A percentile compares a stretch with the other conserved stretches of the same genome.
Conservation (phyloP, 1,284 basidiomycete species). For the Boletus sp. region DNA sequence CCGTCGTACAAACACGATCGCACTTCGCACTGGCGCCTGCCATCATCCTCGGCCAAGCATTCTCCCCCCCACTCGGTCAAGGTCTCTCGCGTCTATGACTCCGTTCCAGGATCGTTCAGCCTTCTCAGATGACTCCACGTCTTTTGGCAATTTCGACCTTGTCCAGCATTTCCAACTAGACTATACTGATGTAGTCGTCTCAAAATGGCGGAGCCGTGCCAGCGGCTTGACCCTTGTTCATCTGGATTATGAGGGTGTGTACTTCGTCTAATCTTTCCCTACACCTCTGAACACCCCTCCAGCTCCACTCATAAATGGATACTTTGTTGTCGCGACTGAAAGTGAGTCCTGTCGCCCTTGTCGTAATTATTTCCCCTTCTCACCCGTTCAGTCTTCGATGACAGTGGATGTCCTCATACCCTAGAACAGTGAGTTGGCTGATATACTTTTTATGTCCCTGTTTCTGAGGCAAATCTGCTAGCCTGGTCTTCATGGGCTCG, state of each 20-base stretch:
- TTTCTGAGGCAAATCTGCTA: constrained; percentile 28
- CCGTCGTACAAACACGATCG: constrained; percentile 24
- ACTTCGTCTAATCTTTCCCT: not conserved
- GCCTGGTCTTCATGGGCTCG: constrained; percentile 91
- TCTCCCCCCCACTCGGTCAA: constrained; percentile 10
- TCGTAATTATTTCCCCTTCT: not conserved
- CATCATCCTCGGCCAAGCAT: constrained; percentile 1
- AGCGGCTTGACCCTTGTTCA: constrained; percentile 80
- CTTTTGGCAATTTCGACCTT: constrained; percentile 77
- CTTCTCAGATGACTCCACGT: constrained; percentile 8
- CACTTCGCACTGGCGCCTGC: constrained; percentile 18
- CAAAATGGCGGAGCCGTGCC: constrained; percentile 80
- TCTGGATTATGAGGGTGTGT: constrained; percentile 75
- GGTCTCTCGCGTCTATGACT: constrained; percentile 31
- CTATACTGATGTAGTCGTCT: constrained; percentile 73
- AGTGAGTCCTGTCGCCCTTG: constrained; percentile 46
- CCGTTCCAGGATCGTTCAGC: constrained; percentile 20
- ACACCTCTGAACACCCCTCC: constrained; percentile 13
- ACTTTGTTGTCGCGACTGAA: constrained; percentile 91
- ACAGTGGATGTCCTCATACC: constrained; percentile 91
- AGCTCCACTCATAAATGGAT: constrained; percentile 91
- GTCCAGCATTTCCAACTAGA: constrained; percentile 67
- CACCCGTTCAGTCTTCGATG: constrained; percentile 71
- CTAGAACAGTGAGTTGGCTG: constrained; percentile 73
- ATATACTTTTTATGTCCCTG: not conserved